These are phyloP conservation scores for Raphanus sativus DNA, from an alignment of 345 rosid species.

Conservation along the genomic window DNA sequence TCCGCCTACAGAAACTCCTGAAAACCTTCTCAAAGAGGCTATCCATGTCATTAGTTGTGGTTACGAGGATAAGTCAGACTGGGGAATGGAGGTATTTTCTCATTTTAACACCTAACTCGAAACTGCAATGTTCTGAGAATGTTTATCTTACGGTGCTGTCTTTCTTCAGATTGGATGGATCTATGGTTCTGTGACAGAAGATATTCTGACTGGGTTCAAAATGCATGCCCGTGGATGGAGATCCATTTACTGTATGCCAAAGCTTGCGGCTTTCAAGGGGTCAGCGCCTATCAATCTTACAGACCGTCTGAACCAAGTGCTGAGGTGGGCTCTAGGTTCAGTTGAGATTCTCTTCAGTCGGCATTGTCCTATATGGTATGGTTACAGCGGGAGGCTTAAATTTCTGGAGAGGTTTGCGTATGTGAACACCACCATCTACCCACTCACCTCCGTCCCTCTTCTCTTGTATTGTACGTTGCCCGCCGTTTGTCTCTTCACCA, in stretches of 20 bases:
- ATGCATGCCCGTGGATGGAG: constrained; percentile 99
- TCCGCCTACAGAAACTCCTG: constrained; percentile 89
- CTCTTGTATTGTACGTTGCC: constrained; percentile 86
- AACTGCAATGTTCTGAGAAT: constrained; percentile 8
- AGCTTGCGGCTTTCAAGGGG: constrained; percentile 84
- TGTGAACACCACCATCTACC: constrained; percentile 86
- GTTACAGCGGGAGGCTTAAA: constrained; percentile 79
- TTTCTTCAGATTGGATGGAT: constrained; percentile 89
- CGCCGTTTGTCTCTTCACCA: constrained; percentile 86
- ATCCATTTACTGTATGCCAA: constrained; percentile 90
- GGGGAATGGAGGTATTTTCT: constrained; percentile 78
- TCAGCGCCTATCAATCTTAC: constrained; percentile 98
- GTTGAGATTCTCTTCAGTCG: constrained; percentile 93
- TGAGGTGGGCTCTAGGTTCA: constrained; percentile 94
- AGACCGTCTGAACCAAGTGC: constrained; percentile 96
- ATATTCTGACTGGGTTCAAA: constrained; percentile 97
- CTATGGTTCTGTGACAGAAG: constrained; percentile 94
- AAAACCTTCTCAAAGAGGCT: constrained; percentile 91
- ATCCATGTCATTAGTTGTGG: constrained; percentile 98
- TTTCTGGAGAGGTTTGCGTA: constrained; percentile 92
- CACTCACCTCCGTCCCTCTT: constrained; percentile 84
- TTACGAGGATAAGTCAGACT: constrained; percentile 88
- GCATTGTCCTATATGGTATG: constrained; percentile 97
- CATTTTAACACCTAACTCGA: not conserved
- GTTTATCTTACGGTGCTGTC: not conserved